Evolutionary conservation across 441 rosid genomes (phyloP), one percentile per base, ranked within the genome.

Genomic region (Biscutella laevigata): DNA sequence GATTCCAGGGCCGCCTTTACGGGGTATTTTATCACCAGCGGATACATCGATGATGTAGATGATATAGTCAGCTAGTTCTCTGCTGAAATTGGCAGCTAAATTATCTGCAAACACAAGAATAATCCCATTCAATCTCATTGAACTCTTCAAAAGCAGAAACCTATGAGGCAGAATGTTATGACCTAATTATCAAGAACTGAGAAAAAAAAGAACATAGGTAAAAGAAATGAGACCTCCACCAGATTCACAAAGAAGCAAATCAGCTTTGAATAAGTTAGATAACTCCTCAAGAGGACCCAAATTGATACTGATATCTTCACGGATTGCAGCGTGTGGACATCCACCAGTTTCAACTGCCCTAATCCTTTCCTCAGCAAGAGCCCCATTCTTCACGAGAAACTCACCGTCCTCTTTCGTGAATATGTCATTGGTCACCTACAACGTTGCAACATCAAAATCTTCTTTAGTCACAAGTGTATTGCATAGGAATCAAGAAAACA

Each of bases 1-100:
- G 68, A 92, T 92, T 62, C 98, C 98, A n/a, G 97, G 97, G 57
- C 99, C 97, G 27, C 97, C 97, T 74, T 88, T 92, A 37, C 95
- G 81, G 5, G 99, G 99, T 28, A 88, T 88, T 65, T 92, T 92
- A 47, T 92, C 99, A 60, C 97, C 95, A 10, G 57, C 97, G 5
- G 95, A 92, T 11, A 92, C 99, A 69, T 88, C 99, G 7, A 92
- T 92, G 59, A 92, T 84, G 53, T 92, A 92, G 50, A 88, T 88
- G 53, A 92, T 92, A 50, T 83, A 88, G 73, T 92, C 99, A n/a
- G 97, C 97, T 48, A 92, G 75, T 57, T 92, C 99, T 62, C 97
- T 78, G 42, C 97, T 92, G 81, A 92, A 92, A 71, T 92, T 88
- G 33, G 97, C 99, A 57, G 95, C 97, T 30, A 92, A 63, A 42